Base-by-base conservation (phyloP, 768 basidiomycete genomes). In the Hericium alpestre region DNA sequence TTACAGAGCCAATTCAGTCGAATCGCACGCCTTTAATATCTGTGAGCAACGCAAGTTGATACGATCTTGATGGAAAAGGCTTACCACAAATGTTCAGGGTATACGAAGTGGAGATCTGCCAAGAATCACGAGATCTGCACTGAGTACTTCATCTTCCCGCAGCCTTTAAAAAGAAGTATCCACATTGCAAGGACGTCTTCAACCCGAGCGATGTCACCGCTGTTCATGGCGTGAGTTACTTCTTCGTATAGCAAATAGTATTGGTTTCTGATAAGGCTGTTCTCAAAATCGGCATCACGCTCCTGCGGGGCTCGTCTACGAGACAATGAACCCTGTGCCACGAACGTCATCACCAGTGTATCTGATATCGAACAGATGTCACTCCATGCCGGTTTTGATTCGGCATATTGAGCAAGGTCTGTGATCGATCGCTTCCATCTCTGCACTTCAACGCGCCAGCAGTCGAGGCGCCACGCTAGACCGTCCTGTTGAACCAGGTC, bases 191-290 rank as follows among this genome's bases (percentile, higher is more conserved):
- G 4, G 0, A 38, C 20, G 1, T 11, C n/a, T 23, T 54, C 53
- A 1, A 41, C 5, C 12, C 53, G 38, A 1, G 16, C 53, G 20
- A 54, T 18, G 40, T 54, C 53, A 0, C 53, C 53, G 15, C 22
- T 6, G 16, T 67, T 66, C 61, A 68, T 64, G 2, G 68, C 65
- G 58, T 70, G 65, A 0, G 64, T 62, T 0, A 74, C 53, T 48
- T 77, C 76, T 40, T 74, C 70, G 54, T 79, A 78, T 0, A 77
- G 66, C 1, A 75, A 47, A 9, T 54, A 54, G 1, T 4, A 71
- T 27, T 72, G 58, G 12, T 74, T 64, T 2, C 60, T 27, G 0
- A 74, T 55, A 9, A 72, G 38, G 0, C 55, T 51, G 55, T 78
- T 77, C 57, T 74, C 70, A 12, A 60, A 56, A 15, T 70, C 65